Evolutionary conservation across 164 flowering plant genomes (phyloP).

Genomic region (Protea cynaroides): DNA sequence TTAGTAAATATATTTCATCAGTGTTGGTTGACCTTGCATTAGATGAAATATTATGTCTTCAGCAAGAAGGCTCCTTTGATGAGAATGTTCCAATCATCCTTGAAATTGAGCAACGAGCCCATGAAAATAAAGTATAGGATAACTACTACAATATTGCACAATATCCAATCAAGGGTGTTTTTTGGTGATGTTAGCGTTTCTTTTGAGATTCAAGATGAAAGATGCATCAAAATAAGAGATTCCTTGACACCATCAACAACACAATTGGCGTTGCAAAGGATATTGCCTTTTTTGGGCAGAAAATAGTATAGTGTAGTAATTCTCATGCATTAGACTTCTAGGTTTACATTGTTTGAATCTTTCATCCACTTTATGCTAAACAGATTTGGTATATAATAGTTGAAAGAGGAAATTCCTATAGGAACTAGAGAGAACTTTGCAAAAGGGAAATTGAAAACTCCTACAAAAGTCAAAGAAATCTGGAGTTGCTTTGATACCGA

Average conservation of each 20-base stretch:
- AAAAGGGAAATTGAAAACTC: too few species aligned
- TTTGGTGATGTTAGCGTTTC: neutral
- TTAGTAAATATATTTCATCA: slow-evolving; percentile 51
- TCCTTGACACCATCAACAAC: slow-evolving; percentile 56
- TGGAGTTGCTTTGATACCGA: too few species aligned
- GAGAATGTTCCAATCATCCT: slow-evolving; percentile 76
- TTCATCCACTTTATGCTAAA: slow-evolving; percentile 21
- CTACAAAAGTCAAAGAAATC: too few species aligned
- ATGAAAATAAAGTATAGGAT: slow-evolving; percentile 32
- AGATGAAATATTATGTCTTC: slow-evolving; percentile 74
- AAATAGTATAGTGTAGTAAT: slow-evolving; percentile 79
- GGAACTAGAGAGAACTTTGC: too few species aligned
- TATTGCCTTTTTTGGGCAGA: slow-evolving; percentile 75
- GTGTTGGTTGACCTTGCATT: slow-evolving; percentile 75
- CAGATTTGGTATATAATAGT: slow-evolving; percentile 1
- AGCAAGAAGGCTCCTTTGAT: slow-evolving; percentile 78
- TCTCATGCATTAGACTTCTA: slow-evolving; percentile 65
- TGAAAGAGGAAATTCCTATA: too few species aligned
- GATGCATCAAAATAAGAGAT: slow-evolving; percentile 57
- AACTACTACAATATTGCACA: too few species aligned
- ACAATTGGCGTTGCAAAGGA: slow-evolving; percentile 55
- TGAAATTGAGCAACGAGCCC: slow-evolving; percentile 96
- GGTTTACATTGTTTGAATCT: slow-evolving; percentile 37
- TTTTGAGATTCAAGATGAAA: slow-evolving; percentile 65
- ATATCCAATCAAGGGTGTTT: neutral